phyloP scores from a whole-genome alignment of 352 stramenopile species.

The Pythium oligandrum region DNA sequence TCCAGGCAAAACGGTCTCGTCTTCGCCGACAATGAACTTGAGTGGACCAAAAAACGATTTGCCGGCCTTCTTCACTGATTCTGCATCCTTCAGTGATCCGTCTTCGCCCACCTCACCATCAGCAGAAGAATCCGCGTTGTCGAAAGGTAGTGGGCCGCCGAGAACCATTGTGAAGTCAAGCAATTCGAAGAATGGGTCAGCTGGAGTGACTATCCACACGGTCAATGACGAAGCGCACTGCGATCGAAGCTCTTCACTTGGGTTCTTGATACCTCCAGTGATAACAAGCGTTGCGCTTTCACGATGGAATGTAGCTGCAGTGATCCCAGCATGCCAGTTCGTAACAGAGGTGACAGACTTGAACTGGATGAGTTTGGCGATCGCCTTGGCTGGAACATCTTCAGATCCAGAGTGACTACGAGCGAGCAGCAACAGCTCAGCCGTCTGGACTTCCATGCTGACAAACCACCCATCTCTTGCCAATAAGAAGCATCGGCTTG shows the following conservation, averaged over 20 bases:
- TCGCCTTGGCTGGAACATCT: conserved; percentile 8
- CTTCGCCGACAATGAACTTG: background rate
- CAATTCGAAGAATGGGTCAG: conserved; percentile 43
- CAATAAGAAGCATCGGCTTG: conserved; percentile 37
- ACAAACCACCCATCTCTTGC: conserved; percentile 35
- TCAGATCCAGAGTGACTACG: conserved; percentile 14
- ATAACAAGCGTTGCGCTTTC: conserved; percentile 41
- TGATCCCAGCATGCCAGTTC: conserved; percentile 59
- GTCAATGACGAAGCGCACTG: conserved; percentile 54
- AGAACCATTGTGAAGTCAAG: conserved; percentile 70
- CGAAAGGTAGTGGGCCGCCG: conserved; percentile 3
- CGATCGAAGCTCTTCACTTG: conserved; percentile 42
- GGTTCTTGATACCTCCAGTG: conserved; percentile 44
- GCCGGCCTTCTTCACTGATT: no score
- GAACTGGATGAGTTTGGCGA: conserved; percentile 25
- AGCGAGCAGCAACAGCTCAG: conserved; percentile 36
- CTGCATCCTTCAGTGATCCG: no score
- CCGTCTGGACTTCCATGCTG: conserved; percentile 39
- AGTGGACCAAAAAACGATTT: no score
- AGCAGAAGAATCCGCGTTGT: background rate
- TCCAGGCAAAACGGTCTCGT: conserved; percentile 3
- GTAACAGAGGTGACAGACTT: conserved; percentile 34
- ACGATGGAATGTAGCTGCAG: conserved; percentile 34
- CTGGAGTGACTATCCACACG: conserved; percentile 42
- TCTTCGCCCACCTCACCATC: conserved; percentile 2